Base-by-base conservation (phyloP, 2,329 filamentous ascomycete genomes). In the Lizonia empirigonia region DNA sequence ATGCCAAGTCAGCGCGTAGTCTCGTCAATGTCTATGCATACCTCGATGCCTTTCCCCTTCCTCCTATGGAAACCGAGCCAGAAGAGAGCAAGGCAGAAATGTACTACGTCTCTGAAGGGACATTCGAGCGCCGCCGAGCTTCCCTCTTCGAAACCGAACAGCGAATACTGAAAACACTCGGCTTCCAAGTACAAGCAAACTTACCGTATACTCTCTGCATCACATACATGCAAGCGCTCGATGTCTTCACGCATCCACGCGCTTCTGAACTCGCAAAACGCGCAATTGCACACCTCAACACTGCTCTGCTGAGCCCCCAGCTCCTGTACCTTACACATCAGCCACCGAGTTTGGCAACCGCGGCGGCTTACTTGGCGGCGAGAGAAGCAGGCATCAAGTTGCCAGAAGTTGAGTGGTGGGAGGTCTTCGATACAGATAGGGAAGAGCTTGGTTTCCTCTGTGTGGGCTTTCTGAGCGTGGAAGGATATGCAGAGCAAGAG, bases 361-460 rank as follows among this genome's bases (percentile, higher is more conserved):
- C 92, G 1, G 90, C 92, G 1, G 88, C 97, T 24, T 99, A 97
- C 70, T 84, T 91, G n/a, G 90, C 93, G 0, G 89, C 91, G 1
- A 82, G 87, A 35, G 91, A 97, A 60, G 72, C 84, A 1, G 86
- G 82, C 0, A 84, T 89, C 10, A 91, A 90, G 71, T 81, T 97
- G 75, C 91, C 93, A 0, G 88, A 89, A 57, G 84, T 83, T 38
- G 87, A 90, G 57, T 99, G 94, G 94, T 99, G 94, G 94, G 92
- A 97, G 73, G 90, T 97, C 0, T 97, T 97, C 71, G 94, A 99
- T 73, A 90, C 94, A 7, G 92, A 97, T 65, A 82, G 94, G 41
- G 94, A 99, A 77, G 91, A 96, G 70, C 79, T 99, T 27, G 94
- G 94, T 0, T 97, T 97, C 63, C 74, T 97, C 50, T 91, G 96